These are phyloP conservation scores for Coccomyxa sp. DNA, from an alignment of 139 green algal species.

Conservation along the genomic window DNA sequence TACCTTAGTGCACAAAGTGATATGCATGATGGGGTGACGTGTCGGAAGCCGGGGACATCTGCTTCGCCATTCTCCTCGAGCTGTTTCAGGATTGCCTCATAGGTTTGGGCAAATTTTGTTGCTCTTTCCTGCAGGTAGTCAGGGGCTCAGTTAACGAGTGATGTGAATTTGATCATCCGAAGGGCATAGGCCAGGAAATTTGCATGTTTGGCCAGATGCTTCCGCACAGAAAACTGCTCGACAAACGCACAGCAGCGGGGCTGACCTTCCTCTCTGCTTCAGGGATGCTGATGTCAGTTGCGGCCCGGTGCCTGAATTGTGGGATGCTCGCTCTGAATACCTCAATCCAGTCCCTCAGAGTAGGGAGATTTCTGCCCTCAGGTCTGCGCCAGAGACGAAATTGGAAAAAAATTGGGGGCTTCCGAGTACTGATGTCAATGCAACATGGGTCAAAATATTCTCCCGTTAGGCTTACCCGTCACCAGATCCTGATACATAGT, in stretches of 20 bases:
- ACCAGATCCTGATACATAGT: neutral
- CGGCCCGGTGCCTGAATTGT: conserved; percentile 33
- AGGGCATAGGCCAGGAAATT: conserved; percentile 3
- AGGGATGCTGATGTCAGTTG: conserved; percentile 12
- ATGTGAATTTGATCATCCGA: neutral
- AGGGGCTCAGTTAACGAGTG: too few relatives aligned
- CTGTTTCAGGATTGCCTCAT: conserved; percentile 26
- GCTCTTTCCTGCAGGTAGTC: conserved; percentile 27
- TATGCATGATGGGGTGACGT: conserved; percentile 32
- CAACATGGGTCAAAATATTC: neutral
- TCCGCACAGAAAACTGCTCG: neutral
- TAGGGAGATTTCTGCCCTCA: conserved; percentile 12
- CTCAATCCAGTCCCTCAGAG: conserved; percentile 53
- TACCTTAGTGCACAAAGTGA: conserved; percentile 39
- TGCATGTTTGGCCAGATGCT: too few relatives aligned
- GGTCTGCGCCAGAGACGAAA: too few relatives aligned
- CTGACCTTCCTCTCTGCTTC: conserved; percentile 18
- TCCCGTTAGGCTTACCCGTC: neutral
- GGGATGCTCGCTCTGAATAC: conserved; percentile 61
- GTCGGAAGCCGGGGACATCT: conserved; percentile 25
- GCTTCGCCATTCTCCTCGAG: conserved; percentile 26
- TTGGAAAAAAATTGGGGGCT: too few relatives aligned
- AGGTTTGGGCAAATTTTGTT: conserved; percentile 30
- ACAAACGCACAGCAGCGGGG: neutral
- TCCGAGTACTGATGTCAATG: neutral